These are phyloP conservation scores for Lentinus brumalis DNA, from an alignment of 768 basidiomycete species.

Conservation along the genomic window DNA sequence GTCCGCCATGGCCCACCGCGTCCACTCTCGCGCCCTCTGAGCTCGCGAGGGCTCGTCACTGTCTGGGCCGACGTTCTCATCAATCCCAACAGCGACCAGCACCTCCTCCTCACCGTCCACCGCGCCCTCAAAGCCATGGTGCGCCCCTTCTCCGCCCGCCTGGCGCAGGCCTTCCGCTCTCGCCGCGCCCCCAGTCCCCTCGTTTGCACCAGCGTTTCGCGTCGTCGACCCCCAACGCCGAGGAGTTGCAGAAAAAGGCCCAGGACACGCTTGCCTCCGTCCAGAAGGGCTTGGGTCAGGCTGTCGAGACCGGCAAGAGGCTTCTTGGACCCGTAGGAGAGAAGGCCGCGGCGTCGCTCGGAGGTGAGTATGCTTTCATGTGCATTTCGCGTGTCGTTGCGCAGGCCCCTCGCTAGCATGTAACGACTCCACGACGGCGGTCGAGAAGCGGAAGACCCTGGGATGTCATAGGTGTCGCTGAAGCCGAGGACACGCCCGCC, in stretches of 20 bases:
- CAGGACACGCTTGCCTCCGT: slow-evolving; percentile 63
- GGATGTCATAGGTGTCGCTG: too few relatives aligned
- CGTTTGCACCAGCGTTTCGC: slow-evolving; percentile 32
- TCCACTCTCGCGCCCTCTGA: too few relatives aligned
- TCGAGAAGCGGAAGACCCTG: too few relatives aligned
- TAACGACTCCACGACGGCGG: too few relatives aligned
- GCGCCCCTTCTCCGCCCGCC: slow-evolving; percentile 26
- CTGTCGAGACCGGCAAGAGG: slow-evolving; percentile 53
- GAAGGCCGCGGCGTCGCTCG: slow-evolving; percentile 59
- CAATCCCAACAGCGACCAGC: slow-evolving; percentile 15
- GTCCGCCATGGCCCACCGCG: too few relatives aligned
- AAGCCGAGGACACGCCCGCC: too few relatives aligned
- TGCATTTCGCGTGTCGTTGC: not conserved
- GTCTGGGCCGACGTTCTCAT: slow-evolving; percentile 22
- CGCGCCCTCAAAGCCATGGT: slow-evolving; percentile 22
- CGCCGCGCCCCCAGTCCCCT: slow-evolving; percentile 20
- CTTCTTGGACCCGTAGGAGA: slow-evolving; percentile 51
- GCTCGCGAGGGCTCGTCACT: slow-evolving; percentile 23
- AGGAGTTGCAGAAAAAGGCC: slow-evolving; percentile 66
- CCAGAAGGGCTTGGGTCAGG: slow-evolving; percentile 57
- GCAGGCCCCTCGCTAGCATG: too few relatives aligned
- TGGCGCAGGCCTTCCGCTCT: slow-evolving; percentile 27
- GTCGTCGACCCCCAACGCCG: slow-evolving; percentile 34
- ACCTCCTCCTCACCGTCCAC: slow-evolving; percentile 8
- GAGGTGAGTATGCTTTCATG: slow-evolving; percentile 39